These are phyloP conservation scores for Hypoxylon sp. DNA, from an alignment of 2,329 filamentous ascomycete species.

Conservation along the genomic window DNA sequence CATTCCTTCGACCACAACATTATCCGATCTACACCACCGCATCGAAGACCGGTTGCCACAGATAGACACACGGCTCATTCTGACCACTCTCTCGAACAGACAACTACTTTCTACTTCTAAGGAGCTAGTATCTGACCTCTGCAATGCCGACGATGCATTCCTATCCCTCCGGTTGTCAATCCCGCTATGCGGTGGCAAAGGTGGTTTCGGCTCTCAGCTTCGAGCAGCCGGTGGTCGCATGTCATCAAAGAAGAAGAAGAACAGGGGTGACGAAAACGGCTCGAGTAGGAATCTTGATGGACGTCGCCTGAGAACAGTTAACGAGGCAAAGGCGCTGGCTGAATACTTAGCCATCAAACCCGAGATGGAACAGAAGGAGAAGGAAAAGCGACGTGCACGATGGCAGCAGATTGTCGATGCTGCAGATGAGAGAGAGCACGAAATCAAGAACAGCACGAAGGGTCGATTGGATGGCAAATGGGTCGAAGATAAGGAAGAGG, in stretches of 20 bases:
- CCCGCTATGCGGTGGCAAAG: constrained; percentile 91
- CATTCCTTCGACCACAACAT: constrained; percentile 72
- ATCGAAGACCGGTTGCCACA: constrained; percentile 73
- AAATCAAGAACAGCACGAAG: constrained; percentile 80
- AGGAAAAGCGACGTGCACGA: constrained; percentile 83
- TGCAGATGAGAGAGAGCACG: constrained; percentile 85
- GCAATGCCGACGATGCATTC: constrained; percentile 73
- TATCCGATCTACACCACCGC: constrained; percentile 74
- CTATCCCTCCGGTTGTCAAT: constrained; percentile 85
- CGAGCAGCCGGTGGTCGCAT: constrained; percentile 97
- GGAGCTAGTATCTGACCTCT: constrained; percentile 70
- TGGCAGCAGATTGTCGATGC: constrained; percentile 92
- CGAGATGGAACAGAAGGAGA: constrained; percentile 95
- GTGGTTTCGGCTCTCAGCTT: constrained; percentile 96
- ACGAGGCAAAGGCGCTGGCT: constrained; percentile 93
- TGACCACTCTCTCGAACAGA: constrained; percentile 86
- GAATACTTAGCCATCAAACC: constrained; percentile 97
- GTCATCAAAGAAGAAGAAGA: constrained; percentile 92
- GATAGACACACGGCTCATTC: constrained; percentile 72
- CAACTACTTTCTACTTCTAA: constrained; percentile 70
- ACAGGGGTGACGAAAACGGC: constrained; percentile 84
- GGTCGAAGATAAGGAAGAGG: constrained; percentile 95
- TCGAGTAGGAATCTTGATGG: constrained; percentile 96
- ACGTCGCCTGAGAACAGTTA: constrained; percentile 88
- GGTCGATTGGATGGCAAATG: constrained; percentile 87